A percentile compares a stretch with the other conserved stretches of the same genome.
phyloP scores from a whole-genome alignment of 768 basidiomycete genomes.

The Agrocybe chaxingu region DNA sequence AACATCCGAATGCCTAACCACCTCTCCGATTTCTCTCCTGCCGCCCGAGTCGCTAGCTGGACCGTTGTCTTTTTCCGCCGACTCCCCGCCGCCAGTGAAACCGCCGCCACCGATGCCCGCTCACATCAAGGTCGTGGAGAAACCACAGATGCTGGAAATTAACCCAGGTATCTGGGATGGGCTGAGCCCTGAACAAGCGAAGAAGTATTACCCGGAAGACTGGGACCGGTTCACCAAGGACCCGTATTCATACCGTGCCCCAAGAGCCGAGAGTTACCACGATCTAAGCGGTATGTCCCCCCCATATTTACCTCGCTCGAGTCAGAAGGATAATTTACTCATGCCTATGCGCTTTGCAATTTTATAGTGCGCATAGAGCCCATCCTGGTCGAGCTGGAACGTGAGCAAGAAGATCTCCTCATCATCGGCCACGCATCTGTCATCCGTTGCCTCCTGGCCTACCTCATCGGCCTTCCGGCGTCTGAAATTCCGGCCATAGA shows the following conservation, averaged over 20 bases:
- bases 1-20: conserved; percentile 8
- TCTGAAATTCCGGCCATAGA: conserved; percentile 98
- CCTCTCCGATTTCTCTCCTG: conserved; percentile 10
- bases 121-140: conserved; percentile 86
- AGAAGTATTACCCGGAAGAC: conserved; percentile 88
- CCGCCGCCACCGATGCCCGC: conserved; percentile 19
- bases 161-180: conserved; percentile 99
- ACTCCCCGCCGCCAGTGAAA: conserved; percentile 5
- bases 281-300: conserved; percentile 69
- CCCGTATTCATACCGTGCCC: conserved; percentile 89
- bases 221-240: conserved; percentile 92
- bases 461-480: conserved; percentile 90
- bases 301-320: neutral
- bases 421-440: conserved; percentile 98
- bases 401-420: conserved; percentile 89
- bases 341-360: neutral
- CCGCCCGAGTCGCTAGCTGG: conserved; percentile 5
- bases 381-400: conserved; percentile 88
- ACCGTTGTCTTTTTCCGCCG: neutral
- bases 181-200: conserved; percentile 84
- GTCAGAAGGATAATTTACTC: neutral
- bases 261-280: conserved; percentile 96
- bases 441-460: conserved; percentile 92
- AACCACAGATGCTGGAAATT: conserved; percentile 96
- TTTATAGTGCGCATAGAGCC: conserved; percentile 86